Conservation (phyloP, 2,329 filamentous ascomycete genomes). For the Xenosphaeropsis pyriputrescens region DNA sequence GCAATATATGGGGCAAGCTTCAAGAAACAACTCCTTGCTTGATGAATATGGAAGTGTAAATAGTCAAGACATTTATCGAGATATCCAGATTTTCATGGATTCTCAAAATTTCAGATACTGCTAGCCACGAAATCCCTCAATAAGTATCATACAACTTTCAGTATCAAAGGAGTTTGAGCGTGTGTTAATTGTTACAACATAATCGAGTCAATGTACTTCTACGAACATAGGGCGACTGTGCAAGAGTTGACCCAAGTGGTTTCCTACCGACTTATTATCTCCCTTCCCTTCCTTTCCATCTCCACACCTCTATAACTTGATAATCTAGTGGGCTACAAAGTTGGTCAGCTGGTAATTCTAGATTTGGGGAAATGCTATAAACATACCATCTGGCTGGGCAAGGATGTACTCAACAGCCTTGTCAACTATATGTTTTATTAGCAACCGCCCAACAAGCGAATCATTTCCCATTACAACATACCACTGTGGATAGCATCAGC, state of each 20-base stretch:
- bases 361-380: background rate
- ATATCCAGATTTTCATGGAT: no score
- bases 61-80: no score
- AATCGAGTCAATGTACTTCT: slow-evolving; percentile 14
- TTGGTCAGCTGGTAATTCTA: slow-evolving; percentile 3
- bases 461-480: slow-evolving; percentile 26
- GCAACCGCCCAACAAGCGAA: background rate
- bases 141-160: no score
- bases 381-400: slow-evolving; percentile 59
- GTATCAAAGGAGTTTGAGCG: no score
- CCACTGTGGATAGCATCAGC: slow-evolving; percentile 64
- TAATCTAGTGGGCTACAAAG: slow-evolving; percentile 15
- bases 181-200: slow-evolving; percentile 17
- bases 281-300: background rate
- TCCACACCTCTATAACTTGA: slow-evolving; percentile 6
- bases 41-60: no score
- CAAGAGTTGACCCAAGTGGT: slow-evolving; percentile 5
- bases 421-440: slow-evolving; percentile 38
- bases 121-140: no score
- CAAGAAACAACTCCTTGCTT: no score
- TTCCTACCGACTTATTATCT: background rate
- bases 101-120: no score
- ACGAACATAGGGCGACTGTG: slow-evolving; percentile 14
- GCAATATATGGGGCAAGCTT: no score
- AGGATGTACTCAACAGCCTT: slow-evolving; percentile 65